Evolutionary conservation across 2,329 filamentous ascomycete genomes (phyloP), one percentile per base, ranked within the genome.

Genomic region (Phialophora expanda): DNA sequence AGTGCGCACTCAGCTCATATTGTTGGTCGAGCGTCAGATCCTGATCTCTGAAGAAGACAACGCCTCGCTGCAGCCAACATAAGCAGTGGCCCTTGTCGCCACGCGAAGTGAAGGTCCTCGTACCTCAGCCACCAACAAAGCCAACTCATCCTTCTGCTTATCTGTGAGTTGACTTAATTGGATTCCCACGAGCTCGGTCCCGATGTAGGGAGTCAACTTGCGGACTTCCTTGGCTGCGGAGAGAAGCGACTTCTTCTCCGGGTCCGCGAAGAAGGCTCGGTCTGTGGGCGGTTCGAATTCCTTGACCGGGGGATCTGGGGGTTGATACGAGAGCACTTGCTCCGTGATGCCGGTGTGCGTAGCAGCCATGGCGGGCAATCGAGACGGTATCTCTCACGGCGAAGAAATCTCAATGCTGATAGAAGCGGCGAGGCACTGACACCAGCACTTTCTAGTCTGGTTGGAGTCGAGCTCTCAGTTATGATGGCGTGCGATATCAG

Each of bases 111-210:
- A 30, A 55, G 4, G 53, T 77, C 61, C 84, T 81, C 65, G 82
- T 77, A 17, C 84, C 80, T 92, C 84, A 11, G 91, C 88, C 11
- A 93, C 89, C 69, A 90, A 87, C 24, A 89, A 85, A 0, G 82
- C 83, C 11, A 85, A 79, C 70, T 84, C 83, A 63, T 85, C 82
- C 61, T 83, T 83, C 54, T 80, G 80, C 6, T 78, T 74, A 50
- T 81, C 77, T 1, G 78, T 79, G 7, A 85, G 78, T 46, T 80
- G 74, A 72, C 77, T 82, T 61, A 85, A 71, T 65, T 85, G 83
- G 41, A 85, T 72, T 26, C 78, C 79, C 64, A 78, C 74, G 34
- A 82, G 63, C 24, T 80, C 70, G 53, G 75, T 79, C 59, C 80
- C 80, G 62, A 81, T 76, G 56, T 71, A 74, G n/a, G 79, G 78